Base-by-base conservation (phyloP, 768 basidiomycete genomes). In the Serendipita sp. region DNA sequence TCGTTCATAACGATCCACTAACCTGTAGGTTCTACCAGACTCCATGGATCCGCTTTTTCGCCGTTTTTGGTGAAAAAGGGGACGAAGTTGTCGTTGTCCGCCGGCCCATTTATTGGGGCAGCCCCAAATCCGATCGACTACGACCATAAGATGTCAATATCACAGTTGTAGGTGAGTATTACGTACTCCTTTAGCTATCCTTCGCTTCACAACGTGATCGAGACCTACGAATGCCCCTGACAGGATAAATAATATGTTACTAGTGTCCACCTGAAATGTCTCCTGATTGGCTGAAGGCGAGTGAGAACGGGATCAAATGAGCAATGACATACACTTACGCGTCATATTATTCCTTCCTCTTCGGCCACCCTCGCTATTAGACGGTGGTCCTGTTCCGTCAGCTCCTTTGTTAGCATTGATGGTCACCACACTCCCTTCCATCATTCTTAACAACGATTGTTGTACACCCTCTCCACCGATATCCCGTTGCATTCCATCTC, bases 401-500 rank as follows among this genome's bases (percentile, higher is more conserved):
- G 18, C 30, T n/a, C 48, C 48, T 51, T 51, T 51, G 48, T 44
- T 91, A 0, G 85, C 83, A 69, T 89, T 88, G 0, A 95, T 79
- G n/a, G 84, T 85, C 44, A 95, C 80, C 4, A 85, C 76, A 0
- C 90, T 85, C 13, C 94, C 94, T 77, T 98, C 95, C 80, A 98
- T 87, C 84, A 98, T 89, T 63, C 94, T 81, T 3, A 96, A 76
- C 16, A 96, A 79, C 18, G 90, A 85, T 74, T 97, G 93, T 70
- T 98, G 94, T 3, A 98, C 94, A 38, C 94, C 94, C 78, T 96
- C 93, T 8, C 94, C 94, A 28, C 91, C 87, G 0, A 98, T 93
- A 72, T 97, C 94, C 68, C 88, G 80, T 35, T 64, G 44, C n/a
- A 51, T 64, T 68, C 89, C 88, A 34, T 78, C 76, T 3, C 86